Base-by-base conservation (phyloP, 2,329 filamentous ascomycete genomes). In the Cercospora sesami region DNA sequence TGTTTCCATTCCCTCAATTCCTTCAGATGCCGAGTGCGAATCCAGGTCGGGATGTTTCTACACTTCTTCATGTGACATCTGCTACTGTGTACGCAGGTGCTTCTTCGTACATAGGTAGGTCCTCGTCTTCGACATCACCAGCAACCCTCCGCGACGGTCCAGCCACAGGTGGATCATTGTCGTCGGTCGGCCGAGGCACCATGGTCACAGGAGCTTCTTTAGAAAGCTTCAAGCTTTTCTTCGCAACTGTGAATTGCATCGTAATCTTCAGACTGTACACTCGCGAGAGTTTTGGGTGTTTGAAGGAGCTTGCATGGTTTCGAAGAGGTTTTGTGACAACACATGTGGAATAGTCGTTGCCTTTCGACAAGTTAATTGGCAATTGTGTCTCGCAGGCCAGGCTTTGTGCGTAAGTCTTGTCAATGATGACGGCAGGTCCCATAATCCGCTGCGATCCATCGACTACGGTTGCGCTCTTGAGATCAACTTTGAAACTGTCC, bases 201-300 rank as follows among this genome's bases (percentile, higher is more conserved):
- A 73, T 42, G 10, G 63, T 55, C 12, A 73, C 64, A 0, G 66
- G 64, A 60, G 66, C 68, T 21, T 69, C 65, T n/a, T 62, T 64
- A 1, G 57, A 63, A 2, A 73, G 48, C 53, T 66, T 67, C 9
- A 70, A 60, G 8, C 14, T 65, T 33, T 70, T 64, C 45, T 68
- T 67, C 10, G 64, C 69, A 14, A 71, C 48, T 30, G 62, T 71
- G 39, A 73, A 61, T 16, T 67, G 60, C 68, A 71, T 67, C 2
- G 62, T 45, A 28, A 73, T 57, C 16, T 65, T 66, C n/a, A 73
- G 18, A 6, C 55, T 45, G 48, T 73, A 73, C 12, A 53, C 39
- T 26, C 71, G 64, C 18, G 68, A 66, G 14, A 71, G 26, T 30
- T 70, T 68, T 18, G 64, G 60, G 48, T 73, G 69, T 10, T 42